Evolutionary conservation across 345 rosid genomes (phyloP).

Genomic region (Eucalyptus cladocalyx): DNA sequence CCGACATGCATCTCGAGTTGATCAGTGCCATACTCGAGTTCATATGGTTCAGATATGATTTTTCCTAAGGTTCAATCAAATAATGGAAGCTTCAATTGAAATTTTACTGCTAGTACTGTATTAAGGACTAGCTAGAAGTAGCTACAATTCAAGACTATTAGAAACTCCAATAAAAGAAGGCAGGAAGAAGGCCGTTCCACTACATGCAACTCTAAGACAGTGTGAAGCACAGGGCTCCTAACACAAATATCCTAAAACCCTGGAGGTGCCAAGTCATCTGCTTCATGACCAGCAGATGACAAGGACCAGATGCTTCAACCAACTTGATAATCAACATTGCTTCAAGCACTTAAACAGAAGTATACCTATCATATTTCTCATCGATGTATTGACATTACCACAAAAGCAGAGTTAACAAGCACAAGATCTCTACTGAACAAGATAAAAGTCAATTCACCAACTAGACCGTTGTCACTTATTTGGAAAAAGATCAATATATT

Average conservation of each 20-base stretch:
- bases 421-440: not conserved
- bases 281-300: not conserved
- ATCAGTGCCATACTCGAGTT: conserved; percentile 80
- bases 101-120: not conserved
- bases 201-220: not conserved
- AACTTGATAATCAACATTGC: not conserved
- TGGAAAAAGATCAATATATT: not conserved
- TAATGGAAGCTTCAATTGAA: not conserved
- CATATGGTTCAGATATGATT: conserved; percentile 55
- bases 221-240: not conserved
- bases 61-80: conserved; percentile 15
- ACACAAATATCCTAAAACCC: not conserved
- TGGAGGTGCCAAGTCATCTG: not conserved
- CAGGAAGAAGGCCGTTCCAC: not conserved
- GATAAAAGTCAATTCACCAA: not conserved
- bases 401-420: not conserved
- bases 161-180: not conserved
- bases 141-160: not conserved
- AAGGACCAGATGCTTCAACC: not conserved
- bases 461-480: not conserved
- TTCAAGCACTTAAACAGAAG: not conserved
- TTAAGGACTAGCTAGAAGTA: not conserved
- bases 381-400: not conserved
- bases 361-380: not conserved
- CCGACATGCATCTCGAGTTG: conserved; percentile 73